Conservation (phyloP, 768 basidiomycete species). For the Amanita phalloides region DNA sequence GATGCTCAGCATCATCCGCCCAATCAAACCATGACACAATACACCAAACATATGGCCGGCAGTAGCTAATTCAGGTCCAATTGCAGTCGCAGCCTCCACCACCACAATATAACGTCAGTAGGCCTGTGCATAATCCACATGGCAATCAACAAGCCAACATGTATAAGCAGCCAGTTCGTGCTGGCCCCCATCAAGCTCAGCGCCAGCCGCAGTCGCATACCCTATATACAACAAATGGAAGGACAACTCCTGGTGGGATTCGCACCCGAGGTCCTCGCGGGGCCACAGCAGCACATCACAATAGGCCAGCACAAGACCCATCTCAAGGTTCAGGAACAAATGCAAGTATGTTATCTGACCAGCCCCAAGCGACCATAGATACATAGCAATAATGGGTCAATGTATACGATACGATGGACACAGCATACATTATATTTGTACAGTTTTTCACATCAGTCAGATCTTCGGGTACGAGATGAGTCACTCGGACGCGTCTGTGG, state of each 20-base stretch:
- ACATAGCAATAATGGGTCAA: too few relatives aligned
- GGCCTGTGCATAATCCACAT: neutral
- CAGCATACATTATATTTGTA: too few relatives aligned
- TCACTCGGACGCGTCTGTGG: constrained; percentile 3
- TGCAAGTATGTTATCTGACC: too few relatives aligned
- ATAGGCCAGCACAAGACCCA: neutral
- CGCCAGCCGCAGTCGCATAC: neutral
- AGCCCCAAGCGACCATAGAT: too few relatives aligned
- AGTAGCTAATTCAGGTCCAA: neutral
- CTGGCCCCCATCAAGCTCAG: neutral
- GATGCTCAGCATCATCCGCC: neutral
- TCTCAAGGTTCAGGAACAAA: neutral
- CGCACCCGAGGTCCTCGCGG: neutral
- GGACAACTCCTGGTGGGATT: neutral
- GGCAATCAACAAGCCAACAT: neutral
- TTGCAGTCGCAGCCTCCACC: neutral
- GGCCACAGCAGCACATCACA: neutral
- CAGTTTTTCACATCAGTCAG: too few relatives aligned
- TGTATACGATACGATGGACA: neutral
- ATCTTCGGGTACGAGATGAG: too few relatives aligned
- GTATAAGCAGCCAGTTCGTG: neutral
- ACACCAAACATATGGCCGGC: neutral
- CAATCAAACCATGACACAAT: neutral
- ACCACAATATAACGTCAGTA: neutral
- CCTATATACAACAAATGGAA: neutral